phyloP scores from a whole-genome alignment of 2,329 filamentous ascomycete genomes.

The Endothia cerciana region DNA sequence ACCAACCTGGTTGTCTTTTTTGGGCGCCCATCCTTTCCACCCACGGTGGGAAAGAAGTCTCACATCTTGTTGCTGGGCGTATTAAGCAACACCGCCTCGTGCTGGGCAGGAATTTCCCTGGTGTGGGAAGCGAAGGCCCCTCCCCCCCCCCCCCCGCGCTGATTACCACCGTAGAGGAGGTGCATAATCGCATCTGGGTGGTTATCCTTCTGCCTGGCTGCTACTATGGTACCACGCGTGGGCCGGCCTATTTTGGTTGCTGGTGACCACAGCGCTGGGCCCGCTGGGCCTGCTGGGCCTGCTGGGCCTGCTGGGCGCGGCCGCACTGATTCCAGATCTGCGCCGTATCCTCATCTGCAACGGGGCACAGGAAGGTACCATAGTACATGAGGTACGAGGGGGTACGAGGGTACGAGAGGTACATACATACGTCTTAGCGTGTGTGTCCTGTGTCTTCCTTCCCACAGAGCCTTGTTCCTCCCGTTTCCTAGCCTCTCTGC shows the following conservation, averaged over 20 bases:
- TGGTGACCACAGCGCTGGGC: constrained; percentile 3
- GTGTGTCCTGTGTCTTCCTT: neutral
- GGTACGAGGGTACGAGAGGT: too few relatives aligned
- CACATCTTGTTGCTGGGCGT: neutral
- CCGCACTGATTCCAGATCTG: neutral
- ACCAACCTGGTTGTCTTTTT: neutral
- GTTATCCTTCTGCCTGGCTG: constrained; percentile 3
- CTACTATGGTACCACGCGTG: neutral
- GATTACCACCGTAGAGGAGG: neutral
- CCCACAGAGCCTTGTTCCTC: constrained; percentile 10
- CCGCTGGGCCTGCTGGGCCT: neutral
- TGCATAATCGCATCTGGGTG: constrained; percentile 3
- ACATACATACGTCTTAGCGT: neutral
- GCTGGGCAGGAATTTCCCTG: neutral
- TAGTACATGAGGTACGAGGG: neutral
- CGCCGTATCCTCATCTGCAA: neutral
- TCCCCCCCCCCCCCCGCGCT: too few relatives aligned
- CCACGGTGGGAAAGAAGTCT: neutral
- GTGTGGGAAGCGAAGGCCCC: neutral
- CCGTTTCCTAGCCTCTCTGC: neutral
- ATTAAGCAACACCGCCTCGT: neutral
- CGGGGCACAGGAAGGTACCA: neutral
- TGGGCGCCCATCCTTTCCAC: neutral
- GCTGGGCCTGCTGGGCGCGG: neutral
- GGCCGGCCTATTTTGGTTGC: constrained; percentile 8